Evolutionary conservation across 2,329 filamentous ascomycete species (phyloP).

Genomic region (Chrysosporium queenslandicum): DNA sequence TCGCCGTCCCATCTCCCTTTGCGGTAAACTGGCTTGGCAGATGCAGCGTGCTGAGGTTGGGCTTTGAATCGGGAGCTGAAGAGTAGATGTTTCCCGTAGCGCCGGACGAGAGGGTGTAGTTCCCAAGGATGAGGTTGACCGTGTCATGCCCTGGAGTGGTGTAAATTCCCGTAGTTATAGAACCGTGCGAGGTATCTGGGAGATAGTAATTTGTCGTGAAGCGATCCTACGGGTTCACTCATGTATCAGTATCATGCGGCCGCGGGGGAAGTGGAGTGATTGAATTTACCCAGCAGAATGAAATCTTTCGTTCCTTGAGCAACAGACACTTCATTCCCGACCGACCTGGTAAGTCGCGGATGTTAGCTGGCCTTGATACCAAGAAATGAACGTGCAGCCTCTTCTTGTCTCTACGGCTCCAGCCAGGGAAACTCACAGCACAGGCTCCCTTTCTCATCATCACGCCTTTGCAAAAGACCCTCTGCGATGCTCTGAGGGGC

Average conservation of each 20-base stretch:
- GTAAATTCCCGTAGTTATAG: constrained; percentile 38
- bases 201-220: constrained; percentile 45
- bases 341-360: neutral
- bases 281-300: constrained; percentile 41
- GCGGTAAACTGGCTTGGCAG: constrained; percentile 27
- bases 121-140: constrained; percentile 39
- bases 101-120: constrained; percentile 34
- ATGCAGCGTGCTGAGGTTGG: constrained; percentile 28
- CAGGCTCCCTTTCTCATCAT: constrained; percentile 8
- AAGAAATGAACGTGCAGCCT: neutral
- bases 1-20: constrained; percentile 38
- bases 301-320: constrained; percentile 32
- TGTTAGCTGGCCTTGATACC: neutral
- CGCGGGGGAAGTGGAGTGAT: neutral
- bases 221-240: constrained; percentile 29
- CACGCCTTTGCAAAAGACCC: neutral
- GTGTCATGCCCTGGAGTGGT: constrained; percentile 27
- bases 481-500: neutral
- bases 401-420: neutral
- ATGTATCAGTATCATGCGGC: neutral
- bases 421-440: constrained; percentile 11
- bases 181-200: constrained; percentile 39
- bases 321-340: constrained; percentile 33
- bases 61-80: constrained; percentile 26
- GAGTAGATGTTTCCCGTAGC: constrained; percentile 40